Conservation (phyloP, 148 eudicot genomes). For the Nepenthes gracilis region DNA sequence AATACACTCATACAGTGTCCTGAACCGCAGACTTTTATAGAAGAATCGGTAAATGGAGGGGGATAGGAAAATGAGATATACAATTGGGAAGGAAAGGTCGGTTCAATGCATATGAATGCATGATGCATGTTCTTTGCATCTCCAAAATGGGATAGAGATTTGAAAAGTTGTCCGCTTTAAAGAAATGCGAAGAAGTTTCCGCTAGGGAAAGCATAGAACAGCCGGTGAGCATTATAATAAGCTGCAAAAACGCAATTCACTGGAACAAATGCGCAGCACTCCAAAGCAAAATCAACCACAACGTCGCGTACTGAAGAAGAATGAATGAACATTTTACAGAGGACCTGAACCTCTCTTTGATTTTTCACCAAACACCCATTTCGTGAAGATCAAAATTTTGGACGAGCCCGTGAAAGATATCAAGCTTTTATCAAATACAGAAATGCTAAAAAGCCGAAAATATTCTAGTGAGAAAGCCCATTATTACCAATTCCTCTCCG, state of each 20-base stretch:
- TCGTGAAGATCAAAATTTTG: constrained; percentile 4
- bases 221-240: neutral
- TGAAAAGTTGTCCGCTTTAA: neutral
- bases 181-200: neutral
- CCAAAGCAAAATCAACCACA: no score
- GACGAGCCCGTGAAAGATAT: neutral
- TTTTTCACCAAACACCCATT: neutral
- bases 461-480: neutral
- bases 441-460: constrained; percentile 7
- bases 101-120: neutral
- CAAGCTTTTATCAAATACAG: constrained; percentile 5
- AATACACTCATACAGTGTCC: no score
- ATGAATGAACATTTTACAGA: neutral
- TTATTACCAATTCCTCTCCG: constrained; percentile 73
- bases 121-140: neutral
- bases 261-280: no score
- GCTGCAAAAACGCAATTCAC: neutral
- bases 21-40: no score
- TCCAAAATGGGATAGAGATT: neutral
- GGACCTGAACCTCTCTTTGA: neutral
- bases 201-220: neutral
- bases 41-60: no score
- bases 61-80: neutral
- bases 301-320: neutral
- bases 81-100: neutral